Evolutionary conservation across 257 asterid genomes (phyloP).

Genomic region (Solanum piurae): DNA sequence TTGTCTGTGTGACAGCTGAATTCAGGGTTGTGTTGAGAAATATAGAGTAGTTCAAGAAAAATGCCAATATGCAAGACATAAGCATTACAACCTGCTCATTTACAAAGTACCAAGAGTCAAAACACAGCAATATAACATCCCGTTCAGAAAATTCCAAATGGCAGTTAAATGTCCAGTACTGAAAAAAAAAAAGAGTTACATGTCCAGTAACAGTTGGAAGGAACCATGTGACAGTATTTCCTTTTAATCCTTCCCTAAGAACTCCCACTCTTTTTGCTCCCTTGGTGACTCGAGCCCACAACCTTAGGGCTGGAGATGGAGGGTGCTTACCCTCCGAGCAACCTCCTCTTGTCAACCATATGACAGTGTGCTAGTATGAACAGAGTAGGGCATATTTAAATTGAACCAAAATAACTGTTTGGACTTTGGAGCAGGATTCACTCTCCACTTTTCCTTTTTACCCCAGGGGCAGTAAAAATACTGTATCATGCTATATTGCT

Average conservation of each 20-base stretch:
- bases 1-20: slow-evolving; percentile 91
- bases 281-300: neutral
- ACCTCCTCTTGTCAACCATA: neutral
- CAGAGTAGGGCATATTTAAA: neutral
- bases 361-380: neutral
- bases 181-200: neutral
- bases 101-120: neutral
- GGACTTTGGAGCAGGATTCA: neutral
- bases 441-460: neutral
- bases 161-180: neutral
- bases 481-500: neutral
- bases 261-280: neutral
- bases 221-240: neutral
- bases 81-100: slow-evolving; percentile 55
- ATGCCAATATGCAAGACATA: slow-evolving; percentile 76
- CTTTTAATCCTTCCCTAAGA: neutral
- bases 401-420: neutral
- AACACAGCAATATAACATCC: neutral
- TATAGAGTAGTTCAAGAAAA: slow-evolving; percentile 67
- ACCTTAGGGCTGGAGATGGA: neutral
- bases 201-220: neutral
- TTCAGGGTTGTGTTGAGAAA: slow-evolving; percentile 89
- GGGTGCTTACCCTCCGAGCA: neutral
- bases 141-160: neutral
- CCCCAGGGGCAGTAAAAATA: neutral